phyloP scores from a whole-genome alignment of 2,329 filamentous ascomycete species.

The Epicoccum nigrum region DNA sequence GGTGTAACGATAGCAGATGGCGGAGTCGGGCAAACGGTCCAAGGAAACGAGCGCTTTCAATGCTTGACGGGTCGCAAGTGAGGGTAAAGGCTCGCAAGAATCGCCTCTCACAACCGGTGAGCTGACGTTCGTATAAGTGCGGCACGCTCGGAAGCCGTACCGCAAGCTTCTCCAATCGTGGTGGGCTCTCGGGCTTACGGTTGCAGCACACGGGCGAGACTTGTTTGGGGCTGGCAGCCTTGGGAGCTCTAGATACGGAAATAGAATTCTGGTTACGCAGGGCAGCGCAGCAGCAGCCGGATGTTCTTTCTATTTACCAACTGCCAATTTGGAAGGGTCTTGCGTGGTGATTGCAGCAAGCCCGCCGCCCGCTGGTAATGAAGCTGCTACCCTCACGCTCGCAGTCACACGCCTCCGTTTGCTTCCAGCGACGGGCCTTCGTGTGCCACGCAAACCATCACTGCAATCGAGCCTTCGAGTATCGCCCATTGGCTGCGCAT shows the following conservation, averaged over 20 bases:
- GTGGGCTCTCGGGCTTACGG: slow-evolving; percentile 12
- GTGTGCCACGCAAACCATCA: no score
- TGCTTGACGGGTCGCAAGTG: background rate
- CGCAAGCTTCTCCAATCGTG: background rate
- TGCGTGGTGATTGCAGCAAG: no score
- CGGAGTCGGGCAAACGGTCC: background rate
- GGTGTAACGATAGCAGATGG: slow-evolving; percentile 1
- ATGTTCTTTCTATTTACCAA: no score
- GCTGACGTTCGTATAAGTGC: slow-evolving; percentile 8
- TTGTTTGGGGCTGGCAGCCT: background rate
- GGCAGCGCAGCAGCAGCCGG: slow-evolving; percentile 1
- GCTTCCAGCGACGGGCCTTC: no score
- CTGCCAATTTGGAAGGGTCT: background rate
- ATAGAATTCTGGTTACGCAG: slow-evolving; percentile 1
- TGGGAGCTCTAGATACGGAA: background rate
- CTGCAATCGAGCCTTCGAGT: no score
- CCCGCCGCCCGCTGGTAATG: no score
- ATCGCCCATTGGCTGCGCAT: background rate
- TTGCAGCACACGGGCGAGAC: background rate
- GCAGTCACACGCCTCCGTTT: slow-evolving; percentile 1
- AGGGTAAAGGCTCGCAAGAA: slow-evolving; percentile 4
- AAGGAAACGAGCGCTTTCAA: background rate
- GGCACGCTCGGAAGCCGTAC: slow-evolving; percentile 9
- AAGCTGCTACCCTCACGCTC: no score
- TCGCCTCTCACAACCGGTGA: background rate